A percentile compares a stretch with the other conserved stretches of the same genome.
Evolutionary conservation across 345 rosid species (phyloP).

Genomic region (Aquilaria malaccensis): DNA sequence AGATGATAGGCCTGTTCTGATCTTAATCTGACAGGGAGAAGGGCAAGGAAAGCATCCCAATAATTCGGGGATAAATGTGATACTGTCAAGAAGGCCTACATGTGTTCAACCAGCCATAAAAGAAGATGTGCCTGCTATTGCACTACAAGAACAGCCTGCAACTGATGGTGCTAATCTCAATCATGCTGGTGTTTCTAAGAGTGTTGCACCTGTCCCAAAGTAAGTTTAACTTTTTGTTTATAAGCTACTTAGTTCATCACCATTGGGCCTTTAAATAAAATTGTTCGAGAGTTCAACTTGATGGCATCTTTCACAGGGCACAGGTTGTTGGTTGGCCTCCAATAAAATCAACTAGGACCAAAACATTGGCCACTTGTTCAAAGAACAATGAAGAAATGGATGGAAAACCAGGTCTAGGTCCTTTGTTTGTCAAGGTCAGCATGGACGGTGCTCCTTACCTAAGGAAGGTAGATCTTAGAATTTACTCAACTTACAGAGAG

Average conservation of each 20-base stretch:
- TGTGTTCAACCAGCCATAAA: slow-evolving; percentile 27
- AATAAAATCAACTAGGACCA: slow-evolving; percentile 71
- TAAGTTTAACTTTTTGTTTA: slow-evolving; percentile 22
- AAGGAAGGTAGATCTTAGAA: slow-evolving; percentile 83
- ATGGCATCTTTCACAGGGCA: slow-evolving; percentile 42
- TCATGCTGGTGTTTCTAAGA: slow-evolving; percentile 30
- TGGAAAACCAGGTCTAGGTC: slow-evolving; percentile 68
- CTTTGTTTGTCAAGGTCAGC: slow-evolving; percentile 78
- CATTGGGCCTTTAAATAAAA: too few species aligned
- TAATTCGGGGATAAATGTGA: slow-evolving; percentile 42
- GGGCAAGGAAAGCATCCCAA: slow-evolving; percentile 35
- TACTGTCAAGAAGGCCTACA: slow-evolving; percentile 35
- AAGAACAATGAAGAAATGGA: slow-evolving; percentile 85
- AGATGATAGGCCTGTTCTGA: slow-evolving; percentile 51
- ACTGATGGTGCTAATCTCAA: slow-evolving; percentile 20
- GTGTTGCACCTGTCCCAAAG: slow-evolving; percentile 70
- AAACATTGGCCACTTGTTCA: slow-evolving; percentile 55
- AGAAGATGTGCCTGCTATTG: slow-evolving; percentile 39
- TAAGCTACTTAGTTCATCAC: too few species aligned
- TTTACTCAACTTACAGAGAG: slow-evolving; percentile 55
- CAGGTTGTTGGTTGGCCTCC: slow-evolving; percentile 99
- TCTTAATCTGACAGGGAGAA: slow-evolving; percentile 28
- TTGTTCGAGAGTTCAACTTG: not conserved
- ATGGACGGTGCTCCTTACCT: slow-evolving; percentile 96
- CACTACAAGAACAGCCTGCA: slow-evolving; percentile 30